Base-by-base conservation (phyloP, 2,329 filamentous ascomycete genomes). In the Sporothrix variecibatus region DNA sequence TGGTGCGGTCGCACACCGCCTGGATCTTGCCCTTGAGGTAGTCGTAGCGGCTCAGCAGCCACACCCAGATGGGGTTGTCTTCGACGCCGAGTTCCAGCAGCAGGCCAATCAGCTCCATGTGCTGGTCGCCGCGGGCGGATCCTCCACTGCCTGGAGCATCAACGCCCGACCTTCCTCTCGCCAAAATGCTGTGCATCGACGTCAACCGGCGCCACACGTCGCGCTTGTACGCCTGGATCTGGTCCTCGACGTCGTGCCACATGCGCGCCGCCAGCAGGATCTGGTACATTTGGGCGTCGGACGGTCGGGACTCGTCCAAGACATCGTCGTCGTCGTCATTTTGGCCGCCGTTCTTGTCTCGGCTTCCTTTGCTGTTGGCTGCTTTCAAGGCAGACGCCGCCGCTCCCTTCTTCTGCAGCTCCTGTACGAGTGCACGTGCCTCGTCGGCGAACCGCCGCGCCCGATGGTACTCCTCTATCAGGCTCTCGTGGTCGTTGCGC, bases 21-120 rank as follows among this genome's bases (percentile, higher is more conserved):
- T 90, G 89, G 72, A 98, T 95, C 80, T 93, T 97, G 77, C 91
- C 91, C 82, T 96, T 98, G 73, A 99, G 86, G 79, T 95, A 91
- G 77, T 97, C 94, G 80, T 95, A 97, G 64, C 94, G 91, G 79
- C 94, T 97, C 73, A 95, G 85, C 34, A 99, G 89, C 95, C 96
- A 99, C 12, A 97, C 88, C 93, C 94, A 97, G 76, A 99, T 97
- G 1, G 96, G 96, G 78, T 97, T 99, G 75, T 98, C 94, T 11
- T 97, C 93, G 2, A 97, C 94, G 7, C 96, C 97, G 26, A 99
- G 86, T 81, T 99, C 95, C n/a, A 99, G 85, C 72, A 99, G 86
- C 49, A 98, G 86, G 28, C 91, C 88, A 72, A 99, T 98, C 67
- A 98, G 86, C 80, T 97, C 94, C 90, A 98, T 94, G 79, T 98